Evolutionary conservation across 768 basidiomycete species (phyloP), one percentile per base, ranked within the genome.

Genomic region (Podaxis rugospora): DNA sequence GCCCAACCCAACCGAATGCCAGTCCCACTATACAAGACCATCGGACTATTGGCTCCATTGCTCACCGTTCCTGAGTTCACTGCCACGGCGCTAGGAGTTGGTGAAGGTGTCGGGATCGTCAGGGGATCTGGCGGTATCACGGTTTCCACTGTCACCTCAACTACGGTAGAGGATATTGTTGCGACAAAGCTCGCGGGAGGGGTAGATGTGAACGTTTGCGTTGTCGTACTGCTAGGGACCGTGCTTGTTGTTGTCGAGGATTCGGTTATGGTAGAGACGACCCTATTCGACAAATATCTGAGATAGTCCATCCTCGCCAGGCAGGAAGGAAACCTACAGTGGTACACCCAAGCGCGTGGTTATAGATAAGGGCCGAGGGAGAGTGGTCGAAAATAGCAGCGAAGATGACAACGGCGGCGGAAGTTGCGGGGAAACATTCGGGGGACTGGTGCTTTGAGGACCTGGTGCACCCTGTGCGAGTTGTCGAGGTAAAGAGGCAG

Each of bases 201-300:
- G 11, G 39, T 59, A 25, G 27, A 25, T 0, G 59, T 60, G 18
- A 46, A 6, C 23, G 40, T 53, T 18, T 14, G 42, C 23, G 59
- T 60, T 35, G 51, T 53, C n/a, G 59, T 60, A 21, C 59, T 60
- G 53, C 51, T 53, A 16, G 58, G 58, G 21, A 59, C 50, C 10
- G 32, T 53, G 16, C 32, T 40, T 16, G 59, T 60, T 16, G 42
- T 28, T 5, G 59, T 60, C 21, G 51, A 46, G 18, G 27, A 35
- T 23, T 16, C 28, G 5, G 16, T 57, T 5, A 25, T 3, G 3
- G 47, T 49, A 25, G 21, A 23, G 47, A 27, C 3, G 40, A 13
- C 54, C 37, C 54, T 55, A 27, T 25, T 14, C 54, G 6, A 25
- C 16, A 32, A 7, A n/a, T 14, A 32, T 18, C n/a, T 44, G 16